Evolutionary conservation across 2,329 filamentous ascomycete species (phyloP), one percentile per base, ranked within the genome.

Genomic region (Apiospora kogelbergensis): DNA sequence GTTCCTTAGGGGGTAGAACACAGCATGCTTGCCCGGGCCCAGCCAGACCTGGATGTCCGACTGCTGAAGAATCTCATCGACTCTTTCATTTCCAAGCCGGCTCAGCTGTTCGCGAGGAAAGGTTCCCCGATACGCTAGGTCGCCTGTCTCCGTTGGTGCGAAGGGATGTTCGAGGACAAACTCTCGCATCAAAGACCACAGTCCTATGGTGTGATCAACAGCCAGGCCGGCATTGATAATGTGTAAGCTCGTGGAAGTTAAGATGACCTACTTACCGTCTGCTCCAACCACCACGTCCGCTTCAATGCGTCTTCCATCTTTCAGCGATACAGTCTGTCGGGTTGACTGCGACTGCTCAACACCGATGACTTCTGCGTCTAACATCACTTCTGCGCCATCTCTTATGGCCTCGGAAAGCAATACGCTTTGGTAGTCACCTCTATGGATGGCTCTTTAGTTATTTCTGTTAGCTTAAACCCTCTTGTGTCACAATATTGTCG

Each of bases 1-100:
- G 17, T 44, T 24, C 11, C 67, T 37, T n/a, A 68, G 13, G 15
- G 67, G 67, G 24, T 68, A 68, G 57, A 68, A 65, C 5, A 68
- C 67, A 10, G 53, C 48, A 44, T 68, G 67, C 17, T 40, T 65
- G 3, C 64, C 60, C 40, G 67, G 67, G 2, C 67, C 67, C 13
- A 68, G 13, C 67, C 67, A 68, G 20, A 65, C 65, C n/a, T 33
- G n/a, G 5, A 65, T 10, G 15, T 30, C n/a, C 15, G 24, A 17
- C n/a, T 22, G 37, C 17, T 26, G 9, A 30, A 42, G 10, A 2
- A 65, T 63, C 30, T 22, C 20, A 10, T 63, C 24, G 22, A 65
- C 7, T 0, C 33, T 24, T 10, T 33, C 37, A 10, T 68, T 41
- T 13, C 64, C 40, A 1, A 68, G 44, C 2, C 6, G n/a, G 11